Evolutionary conservation across 805 yeast genomes (phyloP).

Genomic region (Candida silvicultrix): DNA sequence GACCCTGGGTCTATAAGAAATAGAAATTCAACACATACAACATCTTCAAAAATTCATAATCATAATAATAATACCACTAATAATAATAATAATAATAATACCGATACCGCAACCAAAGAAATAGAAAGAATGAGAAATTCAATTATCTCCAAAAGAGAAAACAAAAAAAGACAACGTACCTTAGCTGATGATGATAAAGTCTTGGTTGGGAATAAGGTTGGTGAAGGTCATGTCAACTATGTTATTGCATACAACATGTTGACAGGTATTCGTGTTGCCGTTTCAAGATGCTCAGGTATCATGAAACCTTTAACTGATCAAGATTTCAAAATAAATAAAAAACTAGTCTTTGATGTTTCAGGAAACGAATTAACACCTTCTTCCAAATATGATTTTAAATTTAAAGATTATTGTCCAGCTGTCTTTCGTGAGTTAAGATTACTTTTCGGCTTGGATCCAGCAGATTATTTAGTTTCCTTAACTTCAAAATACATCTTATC

Average conservation of each 20-base stretch:
- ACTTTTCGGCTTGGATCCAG: conserved; percentile 85
- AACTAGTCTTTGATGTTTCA: conserved; percentile 77
- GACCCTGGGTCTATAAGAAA: conserved; percentile 1
- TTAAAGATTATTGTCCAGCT: conserved; percentile 93
- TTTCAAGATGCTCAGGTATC: conserved; percentile 83
- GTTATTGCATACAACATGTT: conserved; percentile 96
- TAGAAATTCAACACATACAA: conserved; percentile 14
- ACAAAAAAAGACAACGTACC: conserved; percentile 34
- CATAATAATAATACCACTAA: neutral
- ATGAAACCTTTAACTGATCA: conserved; percentile 64
- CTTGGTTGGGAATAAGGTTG: conserved; percentile 71
- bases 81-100: conserved; percentile 18
- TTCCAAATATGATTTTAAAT: conserved; percentile 90
- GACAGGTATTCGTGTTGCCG: conserved; percentile 94
- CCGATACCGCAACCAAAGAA: conserved; percentile 36
- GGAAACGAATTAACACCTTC: conserved; percentile 92
- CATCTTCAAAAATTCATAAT: conserved; percentile 17
- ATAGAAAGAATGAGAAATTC: conserved; percentile 45
- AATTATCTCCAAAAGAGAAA: conserved; percentile 35
- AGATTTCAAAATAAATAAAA: conserved; percentile 70
- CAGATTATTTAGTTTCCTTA: conserved; percentile 86
- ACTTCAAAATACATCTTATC: conserved; percentile 90
- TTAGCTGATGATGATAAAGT: conserved; percentile 49
- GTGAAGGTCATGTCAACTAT: conserved; percentile 91
- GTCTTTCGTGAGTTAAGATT: conserved; percentile 83